A percentile compares a stretch with the other conserved stretches of the same genome.
Evolutionary conservation across 2,329 filamentous ascomycete genomes (phyloP).

Genomic region (Apiospora malaysiana): DNA sequence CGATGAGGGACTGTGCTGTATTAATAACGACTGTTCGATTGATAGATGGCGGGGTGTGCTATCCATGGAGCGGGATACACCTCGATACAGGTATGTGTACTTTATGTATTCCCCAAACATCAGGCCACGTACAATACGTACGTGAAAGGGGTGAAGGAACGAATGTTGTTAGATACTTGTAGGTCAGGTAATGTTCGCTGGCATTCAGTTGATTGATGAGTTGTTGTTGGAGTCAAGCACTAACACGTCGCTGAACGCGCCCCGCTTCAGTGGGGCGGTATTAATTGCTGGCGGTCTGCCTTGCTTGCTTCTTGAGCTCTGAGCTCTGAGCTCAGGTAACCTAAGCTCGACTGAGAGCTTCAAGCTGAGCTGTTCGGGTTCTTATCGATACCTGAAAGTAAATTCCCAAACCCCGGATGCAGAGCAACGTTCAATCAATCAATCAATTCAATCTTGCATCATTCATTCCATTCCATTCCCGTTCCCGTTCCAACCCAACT

Average conservation of each 20-base stretch:
- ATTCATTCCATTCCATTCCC: not conserved
- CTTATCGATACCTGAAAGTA: constrained; percentile 13
- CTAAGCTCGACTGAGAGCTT: not conserved
- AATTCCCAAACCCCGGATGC: not conserved
- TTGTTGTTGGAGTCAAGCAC: not conserved
- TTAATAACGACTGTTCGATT: not conserved
- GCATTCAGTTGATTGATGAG: constrained; percentile 1
- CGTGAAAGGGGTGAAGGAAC: no score
- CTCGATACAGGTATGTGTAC: not conserved
- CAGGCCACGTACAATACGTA: no score
- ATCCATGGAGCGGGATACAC: not conserved
- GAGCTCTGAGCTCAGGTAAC: not conserved
- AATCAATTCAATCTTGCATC: not conserved
- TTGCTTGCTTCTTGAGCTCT: no score
- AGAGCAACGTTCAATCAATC: not conserved
- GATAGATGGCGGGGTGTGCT: not conserved
- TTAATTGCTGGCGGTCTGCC: not conserved
- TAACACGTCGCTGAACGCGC: not conserved
- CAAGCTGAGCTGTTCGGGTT: not conserved
- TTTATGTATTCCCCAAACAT: not conserved
- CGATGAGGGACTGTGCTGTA: not conserved
- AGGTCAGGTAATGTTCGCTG: constrained; percentile 11
- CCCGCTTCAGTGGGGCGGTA: not conserved
- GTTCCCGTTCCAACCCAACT: not conserved
- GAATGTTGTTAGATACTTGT: constrained; percentile 3